A percentile compares a stretch with the other conserved stretches of the same genome.
These are phyloP conservation scores for Chamaecyparis obtusa DNA, from an alignment of 75 land plant species.

Conservation along the genomic window DNA sequence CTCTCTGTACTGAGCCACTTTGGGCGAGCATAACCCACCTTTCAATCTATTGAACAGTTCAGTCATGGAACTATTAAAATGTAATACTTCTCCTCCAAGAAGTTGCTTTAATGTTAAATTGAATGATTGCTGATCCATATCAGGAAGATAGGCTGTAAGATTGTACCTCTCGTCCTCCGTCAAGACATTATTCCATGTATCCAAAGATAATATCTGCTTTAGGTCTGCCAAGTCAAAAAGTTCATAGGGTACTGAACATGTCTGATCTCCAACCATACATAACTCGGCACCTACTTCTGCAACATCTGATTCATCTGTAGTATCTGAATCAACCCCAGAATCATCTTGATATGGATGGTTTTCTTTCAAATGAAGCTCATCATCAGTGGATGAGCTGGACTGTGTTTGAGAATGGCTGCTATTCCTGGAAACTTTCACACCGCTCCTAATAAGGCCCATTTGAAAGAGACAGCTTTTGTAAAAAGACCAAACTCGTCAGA, in stretches of 20 bases:
- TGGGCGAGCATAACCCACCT: conserved; percentile 29
- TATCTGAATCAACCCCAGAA: conserved; percentile 12
- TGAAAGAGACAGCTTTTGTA: not conserved
- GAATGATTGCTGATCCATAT: conserved; percentile 36
- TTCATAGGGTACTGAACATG: conserved; percentile 33
- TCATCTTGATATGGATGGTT: conserved; percentile 2
- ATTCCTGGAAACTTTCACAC: conserved; percentile 6
- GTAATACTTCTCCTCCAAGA: conserved; percentile 21
- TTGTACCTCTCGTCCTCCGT: conserved; percentile 45
- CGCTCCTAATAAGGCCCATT: conserved; percentile 11
- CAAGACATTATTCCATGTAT: conserved; percentile 39
- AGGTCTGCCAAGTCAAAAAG: conserved; percentile 41
- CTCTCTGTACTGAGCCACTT: conserved; percentile 19
- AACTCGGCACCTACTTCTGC: conserved; percentile 28
- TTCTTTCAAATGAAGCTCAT: conserved; percentile 9
- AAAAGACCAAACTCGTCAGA: not conserved
- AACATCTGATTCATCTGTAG: conserved; percentile 20
- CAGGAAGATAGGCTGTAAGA: conserved; percentile 36
- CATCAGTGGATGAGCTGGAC: conserved; percentile 9
- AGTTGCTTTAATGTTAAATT: conserved; percentile 29
- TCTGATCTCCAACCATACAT: conserved; percentile 26
- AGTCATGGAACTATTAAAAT: conserved; percentile 31
- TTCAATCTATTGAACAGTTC: conserved; percentile 24
- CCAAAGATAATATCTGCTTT: conserved; percentile 31
- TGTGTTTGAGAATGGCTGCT: conserved; percentile 7